Evolutionary conservation across 108 stramenopile species (phyloP).

Genomic region (Nitzschia palea): DNA sequence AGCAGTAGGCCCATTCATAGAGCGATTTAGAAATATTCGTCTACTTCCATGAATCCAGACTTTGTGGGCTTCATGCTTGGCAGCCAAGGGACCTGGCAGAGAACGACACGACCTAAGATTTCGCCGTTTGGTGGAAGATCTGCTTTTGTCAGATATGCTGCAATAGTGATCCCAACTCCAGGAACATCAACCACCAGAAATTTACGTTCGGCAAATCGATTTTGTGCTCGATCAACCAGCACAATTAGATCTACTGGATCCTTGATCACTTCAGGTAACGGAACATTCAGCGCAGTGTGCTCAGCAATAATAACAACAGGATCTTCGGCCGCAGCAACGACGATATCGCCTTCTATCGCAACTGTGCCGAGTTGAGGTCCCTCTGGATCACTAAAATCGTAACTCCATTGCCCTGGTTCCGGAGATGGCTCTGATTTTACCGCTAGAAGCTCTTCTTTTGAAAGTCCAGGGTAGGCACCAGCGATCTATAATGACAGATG

Average conservation of each 20-base stretch:
- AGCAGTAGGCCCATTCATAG: too few species aligned
- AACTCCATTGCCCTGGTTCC: constrained; percentile 79
- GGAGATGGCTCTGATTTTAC: constrained; percentile 69
- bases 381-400: constrained; percentile 88
- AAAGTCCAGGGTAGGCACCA: constrained; percentile 83
- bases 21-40: constrained; percentile 81
- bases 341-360: constrained; percentile 64
- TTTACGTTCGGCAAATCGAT: constrained; percentile 68
- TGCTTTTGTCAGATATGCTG: constrained; percentile 52
- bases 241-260: constrained; percentile 81
- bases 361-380: constrained; percentile 89
- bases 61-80: constrained; percentile 83
- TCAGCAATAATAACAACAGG: constrained; percentile 86
- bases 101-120: constrained; percentile 75
- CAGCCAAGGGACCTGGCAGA: constrained; percentile 87
- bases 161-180: constrained; percentile 56
- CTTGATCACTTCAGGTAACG: constrained; percentile 53
- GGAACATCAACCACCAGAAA: constrained; percentile 69
- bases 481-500: constrained; percentile 60
- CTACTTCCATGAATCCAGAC: constrained; percentile 84
- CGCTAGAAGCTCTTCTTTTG: constrained; percentile 58
- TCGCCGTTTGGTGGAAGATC: constrained; percentile 59
- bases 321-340: constrained; percentile 67
- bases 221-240: constrained; percentile 67
- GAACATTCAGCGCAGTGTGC: constrained; percentile 60